A percentile compares a stretch with the other conserved stretches of the same genome.
Evolutionary conservation across 768 basidiomycete species (phyloP).

Genomic region (Rickenella mellea): DNA sequence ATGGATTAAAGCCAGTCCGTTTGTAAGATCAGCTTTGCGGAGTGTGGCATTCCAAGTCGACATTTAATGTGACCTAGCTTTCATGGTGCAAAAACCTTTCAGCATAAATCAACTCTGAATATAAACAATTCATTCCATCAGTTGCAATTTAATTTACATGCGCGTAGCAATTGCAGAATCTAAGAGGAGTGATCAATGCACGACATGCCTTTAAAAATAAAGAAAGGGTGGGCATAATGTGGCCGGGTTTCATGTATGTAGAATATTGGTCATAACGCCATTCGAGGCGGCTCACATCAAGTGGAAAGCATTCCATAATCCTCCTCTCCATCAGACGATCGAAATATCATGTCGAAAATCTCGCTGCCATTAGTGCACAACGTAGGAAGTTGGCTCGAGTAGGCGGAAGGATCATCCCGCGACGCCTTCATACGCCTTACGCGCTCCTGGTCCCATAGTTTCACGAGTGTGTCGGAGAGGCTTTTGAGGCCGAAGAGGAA

Average conservation of each 20-base stretch:
- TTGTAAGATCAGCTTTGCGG: no score
- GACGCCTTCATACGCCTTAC: slow-evolving; percentile 54
- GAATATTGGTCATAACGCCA: background rate
- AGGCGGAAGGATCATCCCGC: slow-evolving; percentile 43
- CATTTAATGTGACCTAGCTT: no score
- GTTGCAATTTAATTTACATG: no score
- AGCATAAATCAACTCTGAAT: no score
- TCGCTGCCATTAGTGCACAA: slow-evolving; percentile 67
- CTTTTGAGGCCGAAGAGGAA: slow-evolving; percentile 88
- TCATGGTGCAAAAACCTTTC: no score
- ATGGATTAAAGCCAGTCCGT: no score
- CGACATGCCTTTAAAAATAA: no score
- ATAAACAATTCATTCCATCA: no score
- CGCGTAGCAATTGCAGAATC: no score
- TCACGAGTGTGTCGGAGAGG: slow-evolving; percentile 64
- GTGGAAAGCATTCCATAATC: slow-evolving; percentile 75
- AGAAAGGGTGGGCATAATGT: no score
- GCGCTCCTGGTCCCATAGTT: slow-evolving; percentile 83
- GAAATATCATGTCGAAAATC: slow-evolving; percentile 72
- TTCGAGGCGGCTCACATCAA: slow-evolving; percentile 20
- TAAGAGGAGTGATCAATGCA: no score
- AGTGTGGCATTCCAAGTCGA: no score
- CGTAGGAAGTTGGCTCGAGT: slow-evolving; percentile 46
- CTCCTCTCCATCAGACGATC: slow-evolving; percentile 34
- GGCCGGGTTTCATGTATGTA: slow-evolving; percentile 15